phyloP scores from a whole-genome alignment of 805 yeast species.

The Wickerhamomyces xylosicus region DNA sequence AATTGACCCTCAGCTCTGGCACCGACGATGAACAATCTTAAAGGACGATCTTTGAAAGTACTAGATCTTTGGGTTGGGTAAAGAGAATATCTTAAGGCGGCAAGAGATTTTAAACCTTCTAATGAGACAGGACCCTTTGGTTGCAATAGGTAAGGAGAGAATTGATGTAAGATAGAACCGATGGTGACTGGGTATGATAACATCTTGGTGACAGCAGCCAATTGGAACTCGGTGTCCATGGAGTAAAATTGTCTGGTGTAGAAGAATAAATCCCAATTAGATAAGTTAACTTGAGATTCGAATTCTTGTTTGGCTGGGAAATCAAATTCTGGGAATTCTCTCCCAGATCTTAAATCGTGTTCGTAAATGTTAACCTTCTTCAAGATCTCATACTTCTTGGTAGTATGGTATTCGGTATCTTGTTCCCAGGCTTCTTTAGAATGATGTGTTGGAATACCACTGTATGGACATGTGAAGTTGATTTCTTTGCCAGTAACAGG shows the following conservation, averaged over 20 bases:
- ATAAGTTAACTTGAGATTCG: slow-evolving; percentile 67
- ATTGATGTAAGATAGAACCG: slow-evolving; percentile 72
- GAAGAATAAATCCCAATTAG: slow-evolving; percentile 87
- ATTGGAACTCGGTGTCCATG: slow-evolving; percentile 93
- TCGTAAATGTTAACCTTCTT: slow-evolving; percentile 87
- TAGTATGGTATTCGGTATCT: slow-evolving; percentile 62
- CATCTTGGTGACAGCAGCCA: slow-evolving; percentile 92
- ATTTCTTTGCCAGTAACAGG: slow-evolving; percentile 82
- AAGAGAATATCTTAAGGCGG: slow-evolving; percentile 85
- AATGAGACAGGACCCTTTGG: slow-evolving; percentile 84
- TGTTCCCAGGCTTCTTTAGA: slow-evolving; percentile 80
- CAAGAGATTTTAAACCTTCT: slow-evolving; percentile 88
- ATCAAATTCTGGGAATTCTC: slow-evolving; percentile 91
- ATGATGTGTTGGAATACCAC: slow-evolving; percentile 97
- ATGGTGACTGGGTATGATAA: slow-evolving; percentile 88
- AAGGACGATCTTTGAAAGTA: slow-evolving; percentile 71
- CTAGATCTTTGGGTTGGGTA: slow-evolving; percentile 54
- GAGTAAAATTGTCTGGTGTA: slow-evolving; percentile 89
- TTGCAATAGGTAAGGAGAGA: slow-evolving; percentile 70
- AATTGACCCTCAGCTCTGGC: slow-evolving; percentile 89
- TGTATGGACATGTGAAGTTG: slow-evolving; percentile 78
- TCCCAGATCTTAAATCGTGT: slow-evolving; percentile 89
- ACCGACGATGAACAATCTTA: slow-evolving; percentile 83
- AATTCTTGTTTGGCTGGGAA: slow-evolving; percentile 74
- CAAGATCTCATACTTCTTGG: slow-evolving; percentile 60